These are phyloP conservation scores for Byssoonygena ceratinophila DNA, from an alignment of 2,329 filamentous ascomycete species.

Conservation along the genomic window DNA sequence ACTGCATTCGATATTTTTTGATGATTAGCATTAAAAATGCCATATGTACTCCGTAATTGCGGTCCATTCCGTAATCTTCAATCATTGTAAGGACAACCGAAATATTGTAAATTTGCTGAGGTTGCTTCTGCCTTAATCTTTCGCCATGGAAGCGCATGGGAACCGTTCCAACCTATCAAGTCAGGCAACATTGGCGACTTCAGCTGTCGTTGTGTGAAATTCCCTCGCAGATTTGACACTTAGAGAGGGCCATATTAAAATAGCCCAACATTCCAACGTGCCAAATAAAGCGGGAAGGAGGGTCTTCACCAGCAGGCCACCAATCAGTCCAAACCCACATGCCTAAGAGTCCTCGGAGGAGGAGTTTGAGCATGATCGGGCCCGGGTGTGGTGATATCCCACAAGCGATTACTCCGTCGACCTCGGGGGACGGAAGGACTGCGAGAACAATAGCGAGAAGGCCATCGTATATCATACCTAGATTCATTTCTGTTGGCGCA, in stretches of 20 bases:
- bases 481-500: no score
- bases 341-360: not conserved
- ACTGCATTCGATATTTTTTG: no score
- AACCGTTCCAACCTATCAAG: not conserved
- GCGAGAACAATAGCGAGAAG: not conserved
- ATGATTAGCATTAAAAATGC: no score
- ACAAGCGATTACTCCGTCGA: not conserved
- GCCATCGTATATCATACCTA: not conserved
- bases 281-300: not conserved
- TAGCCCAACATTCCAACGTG: not conserved
- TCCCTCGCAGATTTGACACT: not conserved
- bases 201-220: not conserved
- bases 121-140: no score
- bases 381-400: not conserved
- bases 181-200: not conserved
- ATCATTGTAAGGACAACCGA: no score
- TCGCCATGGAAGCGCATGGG: not conserved
- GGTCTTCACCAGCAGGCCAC: not conserved
- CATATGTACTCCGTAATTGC: no score
- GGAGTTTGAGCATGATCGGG: not conserved
- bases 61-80: no score
- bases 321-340: not conserved
- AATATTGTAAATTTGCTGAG: no score
- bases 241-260: not conserved
- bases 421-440: slow-evolving; percentile 5